phyloP scores from a whole-genome alignment of 805 yeast genomes.

The Metschnikowia baotianmanensis region DNA sequence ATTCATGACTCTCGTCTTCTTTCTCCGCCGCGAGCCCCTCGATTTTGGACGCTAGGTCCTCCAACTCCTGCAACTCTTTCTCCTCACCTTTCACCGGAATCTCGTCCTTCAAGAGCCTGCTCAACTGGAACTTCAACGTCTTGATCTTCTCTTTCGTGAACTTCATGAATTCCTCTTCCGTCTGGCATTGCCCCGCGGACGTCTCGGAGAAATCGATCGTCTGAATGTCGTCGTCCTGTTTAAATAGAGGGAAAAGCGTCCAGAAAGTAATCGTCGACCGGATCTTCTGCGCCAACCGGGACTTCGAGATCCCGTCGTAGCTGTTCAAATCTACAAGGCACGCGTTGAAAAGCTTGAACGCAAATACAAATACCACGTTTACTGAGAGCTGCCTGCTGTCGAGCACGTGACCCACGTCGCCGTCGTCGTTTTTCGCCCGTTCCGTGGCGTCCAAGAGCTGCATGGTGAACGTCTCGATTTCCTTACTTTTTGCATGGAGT shows the following conservation, averaged over 20 bases:
- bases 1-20: neutral
- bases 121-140: slow-evolving; percentile 43
- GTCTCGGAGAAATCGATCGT: slow-evolving; percentile 40
- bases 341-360: slow-evolving; percentile 52
- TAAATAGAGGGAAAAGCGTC: slow-evolving; percentile 42
- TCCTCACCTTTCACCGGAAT: slow-evolving; percentile 27
- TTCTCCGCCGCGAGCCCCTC: neutral
- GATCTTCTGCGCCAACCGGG: slow-evolving; percentile 49
- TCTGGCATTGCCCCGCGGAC: slow-evolving; percentile 63
- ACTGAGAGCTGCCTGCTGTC: slow-evolving; percentile 53
- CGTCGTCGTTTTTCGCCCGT: slow-evolving; percentile 44
- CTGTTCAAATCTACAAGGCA: slow-evolving; percentile 41
- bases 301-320: slow-evolving; percentile 37
- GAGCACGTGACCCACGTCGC: slow-evolving; percentile 47
- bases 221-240: slow-evolving; percentile 22
- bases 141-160: slow-evolving; percentile 49
- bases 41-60: neutral
- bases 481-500: slow-evolving; percentile 55
- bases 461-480: slow-evolving; percentile 58
- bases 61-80: slow-evolving; percentile 23
- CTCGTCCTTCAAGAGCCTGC: slow-evolving; percentile 39
- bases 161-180: slow-evolving; percentile 54
- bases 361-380: slow-evolving; percentile 39
- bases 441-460: slow-evolving; percentile 72
- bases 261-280: slow-evolving; percentile 55